A percentile compares a stretch with the other conserved stretches of the same genome.
Evolutionary conservation across 129 eudicot genomes (phyloP).

Genomic region (Helichrysum umbraculigerum): DNA sequence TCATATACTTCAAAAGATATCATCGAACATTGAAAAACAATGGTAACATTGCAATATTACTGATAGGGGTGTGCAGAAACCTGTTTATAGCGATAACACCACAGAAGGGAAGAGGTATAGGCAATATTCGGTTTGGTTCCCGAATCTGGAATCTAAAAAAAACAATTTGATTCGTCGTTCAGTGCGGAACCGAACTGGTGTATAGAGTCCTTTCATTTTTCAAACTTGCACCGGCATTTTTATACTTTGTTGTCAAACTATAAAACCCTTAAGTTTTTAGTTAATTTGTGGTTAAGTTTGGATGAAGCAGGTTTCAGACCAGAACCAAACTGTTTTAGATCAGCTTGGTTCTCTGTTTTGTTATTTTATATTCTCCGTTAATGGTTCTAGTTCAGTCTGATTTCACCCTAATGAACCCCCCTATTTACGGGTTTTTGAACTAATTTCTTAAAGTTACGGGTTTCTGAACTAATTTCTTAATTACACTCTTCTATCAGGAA

Average conservation of each 20-base stretch:
- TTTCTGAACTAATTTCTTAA: background rate
- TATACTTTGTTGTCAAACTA: background rate
- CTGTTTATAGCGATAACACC: background rate
- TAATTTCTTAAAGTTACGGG: too few relatives aligned
- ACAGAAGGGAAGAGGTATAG: background rate
- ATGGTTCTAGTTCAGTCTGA: background rate
- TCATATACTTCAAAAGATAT: background rate
- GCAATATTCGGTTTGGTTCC: background rate
- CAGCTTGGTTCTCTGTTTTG: background rate
- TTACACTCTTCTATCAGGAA: constrained; percentile 41
- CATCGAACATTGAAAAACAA: background rate
- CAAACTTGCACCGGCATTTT: background rate
- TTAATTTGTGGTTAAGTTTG: background rate
- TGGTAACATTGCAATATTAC: too few relatives aligned
- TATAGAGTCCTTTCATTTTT: background rate
- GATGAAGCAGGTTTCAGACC: background rate
- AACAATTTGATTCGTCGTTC: background rate
- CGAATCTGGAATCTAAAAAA: background rate
- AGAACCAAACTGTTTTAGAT: background rate
- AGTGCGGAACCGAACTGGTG: background rate
- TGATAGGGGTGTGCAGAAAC: too few relatives aligned
- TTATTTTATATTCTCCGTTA: background rate
- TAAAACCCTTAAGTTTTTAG: background rate
- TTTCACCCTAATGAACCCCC: background rate
- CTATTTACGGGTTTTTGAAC: background rate